These are phyloP conservation scores for Mycena epipterygia DNA, from an alignment of 768 basidiomycete genomes.

Conservation along the genomic window DNA sequence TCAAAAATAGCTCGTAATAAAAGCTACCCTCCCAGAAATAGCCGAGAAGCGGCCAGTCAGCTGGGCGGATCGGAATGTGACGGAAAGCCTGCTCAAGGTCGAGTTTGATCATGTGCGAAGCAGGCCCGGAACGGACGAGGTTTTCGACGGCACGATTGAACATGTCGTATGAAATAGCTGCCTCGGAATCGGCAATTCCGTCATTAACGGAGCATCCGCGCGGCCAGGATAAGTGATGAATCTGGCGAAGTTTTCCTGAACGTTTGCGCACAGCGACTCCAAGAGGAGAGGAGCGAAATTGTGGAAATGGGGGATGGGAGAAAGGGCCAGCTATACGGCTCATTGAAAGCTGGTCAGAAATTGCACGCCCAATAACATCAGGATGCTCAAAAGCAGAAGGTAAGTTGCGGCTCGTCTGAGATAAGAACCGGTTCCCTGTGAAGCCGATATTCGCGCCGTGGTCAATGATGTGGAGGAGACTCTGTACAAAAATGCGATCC, in stretches of 20 bases:
- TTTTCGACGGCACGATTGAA: slow-evolving; percentile 41
- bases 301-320: slow-evolving; percentile 22
- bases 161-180: slow-evolving; percentile 44
- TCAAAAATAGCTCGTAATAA: no score
- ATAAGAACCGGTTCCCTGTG: slow-evolving; percentile 12
- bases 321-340: slow-evolving; percentile 40
- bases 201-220: slow-evolving; percentile 42
- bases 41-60: slow-evolving; percentile 50
- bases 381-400: slow-evolving; percentile 38
- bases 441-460: slow-evolving; percentile 46
- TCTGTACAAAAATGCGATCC: no score
- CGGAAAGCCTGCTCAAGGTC: slow-evolving; percentile 52
- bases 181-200: slow-evolving; percentile 45
- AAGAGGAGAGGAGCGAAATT: slow-evolving; percentile 41
- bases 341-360: slow-evolving; percentile 15
- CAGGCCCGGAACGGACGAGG: slow-evolving; percentile 38
- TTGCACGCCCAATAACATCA: slow-evolving; percentile 8
- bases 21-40: slow-evolving; percentile 45
- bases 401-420: slow-evolving; percentile 38
- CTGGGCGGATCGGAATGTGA: slow-evolving; percentile 48
- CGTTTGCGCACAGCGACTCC: slow-evolving; percentile 40
- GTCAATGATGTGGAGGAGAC: slow-evolving; percentile 42
- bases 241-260: slow-evolving; percentile 37
- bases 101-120: slow-evolving; percentile 49
- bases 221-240: slow-evolving; percentile 49